Conservation (phyloP, 805 yeast species). For the Isabelozyma rhagii region DNA sequence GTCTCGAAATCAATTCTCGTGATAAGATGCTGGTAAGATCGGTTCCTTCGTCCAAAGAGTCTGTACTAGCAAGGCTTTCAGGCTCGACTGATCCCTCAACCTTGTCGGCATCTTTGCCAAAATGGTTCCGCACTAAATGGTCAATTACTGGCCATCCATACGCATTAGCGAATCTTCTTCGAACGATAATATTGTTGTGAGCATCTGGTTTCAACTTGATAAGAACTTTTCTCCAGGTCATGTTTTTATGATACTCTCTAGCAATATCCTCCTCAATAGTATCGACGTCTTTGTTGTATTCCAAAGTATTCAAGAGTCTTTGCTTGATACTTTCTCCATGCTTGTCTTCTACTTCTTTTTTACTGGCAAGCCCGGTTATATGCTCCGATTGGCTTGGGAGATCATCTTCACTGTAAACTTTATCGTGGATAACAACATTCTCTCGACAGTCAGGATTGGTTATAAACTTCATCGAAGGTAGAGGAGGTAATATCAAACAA, state of each 20-base stretch:
- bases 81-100: slow-evolving; percentile 7
- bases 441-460: slow-evolving; percentile 65
- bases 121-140: slow-evolving; percentile 72
- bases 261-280: slow-evolving; percentile 78
- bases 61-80: slow-evolving; percentile 6
- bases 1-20: slow-evolving; percentile 32
- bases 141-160: slow-evolving; percentile 94
- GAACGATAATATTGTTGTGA: slow-evolving; percentile 86
- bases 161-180: slow-evolving; percentile 87
- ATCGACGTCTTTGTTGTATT: slow-evolving; percentile 33
- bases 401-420: slow-evolving; percentile 61
- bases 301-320: slow-evolving; percentile 21
- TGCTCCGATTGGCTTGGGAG: background rate
- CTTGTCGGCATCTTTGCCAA: slow-evolving; percentile 22
- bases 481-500: slow-evolving; percentile 73
- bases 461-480: slow-evolving; percentile 66
- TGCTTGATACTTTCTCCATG: background rate
- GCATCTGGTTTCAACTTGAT: slow-evolving; percentile 90
- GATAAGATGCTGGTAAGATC: slow-evolving; percentile 27
- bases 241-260: slow-evolving; percentile 75
- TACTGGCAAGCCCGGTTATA: background rate
- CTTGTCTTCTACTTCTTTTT: background rate
- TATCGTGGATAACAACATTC: slow-evolving; percentile 76
- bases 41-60: slow-evolving; percentile 24
- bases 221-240: slow-evolving; percentile 89